phyloP scores from a whole-genome alignment of 1,284 basidiomycete genomes.

The Cystobasidiaceae sp. region DNA sequence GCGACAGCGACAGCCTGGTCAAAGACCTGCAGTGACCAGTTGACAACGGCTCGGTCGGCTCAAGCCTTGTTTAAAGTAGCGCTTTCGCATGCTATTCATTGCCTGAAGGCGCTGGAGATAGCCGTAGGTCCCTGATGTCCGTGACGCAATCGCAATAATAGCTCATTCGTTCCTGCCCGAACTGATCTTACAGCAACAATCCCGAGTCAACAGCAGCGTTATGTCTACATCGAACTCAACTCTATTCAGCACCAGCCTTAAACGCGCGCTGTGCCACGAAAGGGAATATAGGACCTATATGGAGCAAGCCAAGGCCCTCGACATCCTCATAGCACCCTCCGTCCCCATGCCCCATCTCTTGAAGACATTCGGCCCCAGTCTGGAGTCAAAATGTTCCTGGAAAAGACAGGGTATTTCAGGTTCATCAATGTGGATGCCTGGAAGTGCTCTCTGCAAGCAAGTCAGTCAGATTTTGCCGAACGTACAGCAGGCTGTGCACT shows the following conservation, averaged over 20 bases:
- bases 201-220: not conserved
- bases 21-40: not conserved
- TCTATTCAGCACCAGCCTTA: not conserved
- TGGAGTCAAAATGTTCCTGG: too few species aligned
- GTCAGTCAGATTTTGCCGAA: not conserved
- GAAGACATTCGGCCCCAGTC: too few species aligned
- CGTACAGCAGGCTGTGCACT: not conserved
- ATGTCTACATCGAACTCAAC: not conserved
- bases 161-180: too few species aligned
- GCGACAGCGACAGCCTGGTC: not conserved
- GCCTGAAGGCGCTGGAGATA: not conserved
- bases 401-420: too few species aligned
- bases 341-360: too few species aligned
- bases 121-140: not conserved
- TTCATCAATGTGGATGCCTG: too few species aligned
- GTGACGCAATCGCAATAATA: too few species aligned
- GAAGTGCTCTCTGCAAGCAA: not conserved
- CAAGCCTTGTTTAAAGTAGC: not conserved
- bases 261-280: not conserved
- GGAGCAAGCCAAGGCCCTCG: too few species aligned
- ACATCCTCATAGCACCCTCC: too few species aligned
- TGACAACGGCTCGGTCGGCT: not conserved
- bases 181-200: not conserved
- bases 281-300: too few species aligned
- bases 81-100: not conserved